A percentile compares a stretch with the other conserved stretches of the same genome.
These are phyloP conservation scores for Akanthomyces dipterigenus DNA, from an alignment of 2,329 filamentous ascomycete species.

Conservation along the genomic window DNA sequence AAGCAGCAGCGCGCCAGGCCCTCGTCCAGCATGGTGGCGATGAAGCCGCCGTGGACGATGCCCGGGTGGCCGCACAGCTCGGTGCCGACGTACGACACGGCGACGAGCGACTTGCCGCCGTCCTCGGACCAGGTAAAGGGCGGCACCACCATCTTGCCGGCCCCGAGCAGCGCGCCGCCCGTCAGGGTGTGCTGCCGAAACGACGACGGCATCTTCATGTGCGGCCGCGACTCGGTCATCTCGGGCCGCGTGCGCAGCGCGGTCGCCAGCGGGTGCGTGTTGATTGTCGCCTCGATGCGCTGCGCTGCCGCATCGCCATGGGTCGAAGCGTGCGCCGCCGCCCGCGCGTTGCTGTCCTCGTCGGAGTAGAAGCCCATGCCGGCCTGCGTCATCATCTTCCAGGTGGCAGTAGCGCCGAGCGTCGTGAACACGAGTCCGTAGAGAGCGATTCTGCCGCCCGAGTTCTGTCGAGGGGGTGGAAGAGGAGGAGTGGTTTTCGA, in stretches of 20 bases:
- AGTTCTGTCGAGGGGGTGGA: slow-evolving; percentile 11
- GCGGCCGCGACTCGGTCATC: slow-evolving; percentile 72
- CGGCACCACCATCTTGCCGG: slow-evolving; percentile 71
- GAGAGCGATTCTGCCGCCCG: slow-evolving; percentile 20
- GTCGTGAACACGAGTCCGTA: slow-evolving; percentile 25
- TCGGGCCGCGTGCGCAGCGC: slow-evolving; percentile 59
- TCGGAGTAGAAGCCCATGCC: slow-evolving; percentile 45
- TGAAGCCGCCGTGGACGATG: slow-evolving; percentile 81
- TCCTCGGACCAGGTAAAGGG: slow-evolving; percentile 71
- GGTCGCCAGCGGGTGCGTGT: slow-evolving; percentile 66
- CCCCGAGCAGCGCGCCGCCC: slow-evolving; percentile 68
- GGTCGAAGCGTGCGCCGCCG: slow-evolving; percentile 43
- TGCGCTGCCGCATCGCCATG: slow-evolving; percentile 41
- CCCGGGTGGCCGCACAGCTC: slow-evolving; percentile 85
- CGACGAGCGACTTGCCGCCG: slow-evolving; percentile 61
- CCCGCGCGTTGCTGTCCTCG: slow-evolving; percentile 60
- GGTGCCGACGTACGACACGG: slow-evolving; percentile 69
- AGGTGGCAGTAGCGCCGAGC: slow-evolving; percentile 28
- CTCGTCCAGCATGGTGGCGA: slow-evolving; percentile 92
- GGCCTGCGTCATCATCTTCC: slow-evolving; percentile 27
- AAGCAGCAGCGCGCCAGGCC: slow-evolving; percentile 85
- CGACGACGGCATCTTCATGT: slow-evolving; percentile 72
- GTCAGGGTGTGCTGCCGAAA: slow-evolving; percentile 73
- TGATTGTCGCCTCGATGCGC: slow-evolving; percentile 67
- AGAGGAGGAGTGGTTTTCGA: slow-evolving; percentile 1